Conservation (phyloP, 225 moss, liverwort and hornwort species). For the Sphagnum contortum region DNA sequence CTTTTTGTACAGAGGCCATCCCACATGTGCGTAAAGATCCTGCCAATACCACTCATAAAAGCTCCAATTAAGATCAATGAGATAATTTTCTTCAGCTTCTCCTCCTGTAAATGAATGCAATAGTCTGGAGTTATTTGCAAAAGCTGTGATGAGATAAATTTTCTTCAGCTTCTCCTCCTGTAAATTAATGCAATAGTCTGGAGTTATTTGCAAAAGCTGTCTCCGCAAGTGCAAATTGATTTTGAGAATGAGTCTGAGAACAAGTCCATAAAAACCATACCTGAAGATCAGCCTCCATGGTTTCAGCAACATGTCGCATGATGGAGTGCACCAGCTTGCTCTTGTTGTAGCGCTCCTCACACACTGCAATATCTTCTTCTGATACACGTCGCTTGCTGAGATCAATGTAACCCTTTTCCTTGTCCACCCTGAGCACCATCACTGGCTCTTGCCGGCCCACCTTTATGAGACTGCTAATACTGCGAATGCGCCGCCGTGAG, state of each 20-base stretch:
- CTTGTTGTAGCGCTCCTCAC: conserved; percentile 93
- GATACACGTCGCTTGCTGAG: conserved; percentile 95
- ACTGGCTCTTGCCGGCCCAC: conserved; percentile 95
- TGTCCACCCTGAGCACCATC: conserved; percentile 94
- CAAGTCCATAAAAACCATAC: conserved; percentile 10
- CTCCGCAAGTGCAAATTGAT: too few relatives aligned
- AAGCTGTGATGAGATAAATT: too few relatives aligned
- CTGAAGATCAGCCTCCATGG: conserved; percentile 98
- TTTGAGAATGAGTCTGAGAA: too few relatives aligned
- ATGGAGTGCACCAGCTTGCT: conserved; percentile 97
- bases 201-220: too few relatives aligned
- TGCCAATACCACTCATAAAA: conserved; percentile 8
- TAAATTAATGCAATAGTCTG: too few relatives aligned
- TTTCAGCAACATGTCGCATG: conserved; percentile 94
- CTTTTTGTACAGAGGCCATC: conserved; percentile 77
- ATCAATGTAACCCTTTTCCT: conserved; percentile 95
- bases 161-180: too few relatives aligned
- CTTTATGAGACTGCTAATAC: conserved; percentile 97
- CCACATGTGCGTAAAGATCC: conserved; percentile 75
- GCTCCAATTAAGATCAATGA: too few relatives aligned
- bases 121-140: too few relatives aligned
- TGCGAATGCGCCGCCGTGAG: conserved; percentile 84
- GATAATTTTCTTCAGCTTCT: too few relatives aligned
- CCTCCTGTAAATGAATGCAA: too few relatives aligned
- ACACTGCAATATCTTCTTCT: conserved; percentile 81